phyloP scores from a whole-genome alignment of 495 filamentous ascomycete genomes.

The Tuber magnatum region DNA sequence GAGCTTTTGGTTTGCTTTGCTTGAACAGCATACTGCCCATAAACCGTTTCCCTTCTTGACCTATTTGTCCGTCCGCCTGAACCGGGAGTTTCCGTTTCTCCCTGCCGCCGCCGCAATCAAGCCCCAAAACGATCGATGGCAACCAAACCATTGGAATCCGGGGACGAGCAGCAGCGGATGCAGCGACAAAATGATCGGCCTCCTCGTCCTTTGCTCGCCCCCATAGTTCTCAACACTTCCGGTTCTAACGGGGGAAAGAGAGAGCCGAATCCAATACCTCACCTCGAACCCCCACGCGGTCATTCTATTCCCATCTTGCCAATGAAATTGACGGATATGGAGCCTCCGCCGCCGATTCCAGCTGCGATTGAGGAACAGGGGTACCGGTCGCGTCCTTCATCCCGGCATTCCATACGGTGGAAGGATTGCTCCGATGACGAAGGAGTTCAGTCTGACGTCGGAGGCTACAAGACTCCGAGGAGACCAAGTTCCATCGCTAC shows the following conservation, averaged over 20 bases:
- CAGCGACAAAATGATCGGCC: neutral
- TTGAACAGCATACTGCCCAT: neutral
- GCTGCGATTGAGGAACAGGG: conserved; percentile 34
- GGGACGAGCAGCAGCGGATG: neutral
- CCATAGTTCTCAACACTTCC: conserved; percentile 31
- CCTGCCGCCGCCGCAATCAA: neutral
- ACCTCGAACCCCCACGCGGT: conserved; percentile 19
- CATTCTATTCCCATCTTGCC: conserved; percentile 15
- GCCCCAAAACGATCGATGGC: conserved; percentile 43
- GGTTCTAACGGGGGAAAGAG: conserved; percentile 14
- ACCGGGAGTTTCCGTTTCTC: neutral
- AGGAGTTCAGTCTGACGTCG: conserved; percentile 12
- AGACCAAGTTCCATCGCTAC: conserved; percentile 32
- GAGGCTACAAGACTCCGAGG: conserved; percentile 19
- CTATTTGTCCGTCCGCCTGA: neutral
- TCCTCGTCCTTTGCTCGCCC: conserved; percentile 28
- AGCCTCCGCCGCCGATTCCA: conserved; percentile 37
- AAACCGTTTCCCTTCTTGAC: neutral
- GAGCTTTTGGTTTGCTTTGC: neutral
- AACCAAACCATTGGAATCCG: conserved; percentile 44
- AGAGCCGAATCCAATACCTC: conserved; percentile 24
- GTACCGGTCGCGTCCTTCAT: conserved; percentile 32
- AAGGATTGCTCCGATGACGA: conserved; percentile 22
- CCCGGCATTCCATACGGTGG: conserved; percentile 31
- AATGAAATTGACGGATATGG: conserved; percentile 30